Evolutionary conservation across 1,139 yeast genomes (phyloP).

Genomic region (Yamadazyma conglobata): DNA sequence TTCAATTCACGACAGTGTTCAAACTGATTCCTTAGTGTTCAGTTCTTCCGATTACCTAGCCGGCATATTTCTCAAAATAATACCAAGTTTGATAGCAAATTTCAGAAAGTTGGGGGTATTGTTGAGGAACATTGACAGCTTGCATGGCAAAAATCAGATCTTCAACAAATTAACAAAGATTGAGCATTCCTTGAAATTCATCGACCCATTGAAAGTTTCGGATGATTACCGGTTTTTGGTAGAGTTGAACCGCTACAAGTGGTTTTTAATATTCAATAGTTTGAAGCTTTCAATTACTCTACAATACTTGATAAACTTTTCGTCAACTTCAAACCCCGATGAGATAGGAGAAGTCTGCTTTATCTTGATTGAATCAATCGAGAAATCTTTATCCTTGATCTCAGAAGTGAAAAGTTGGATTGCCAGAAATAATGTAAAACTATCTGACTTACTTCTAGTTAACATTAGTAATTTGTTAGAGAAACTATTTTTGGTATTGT

Average conservation of each 20-base stretch:
- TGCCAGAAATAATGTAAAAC: too few species aligned
- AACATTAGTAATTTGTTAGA: background rate
- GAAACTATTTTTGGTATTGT: slow-evolving; percentile 1
- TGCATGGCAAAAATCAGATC: slow-evolving; percentile 4
- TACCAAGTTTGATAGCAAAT: background rate
- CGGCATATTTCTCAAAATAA: background rate
- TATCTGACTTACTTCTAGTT: too few species aligned
- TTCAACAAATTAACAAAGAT: slow-evolving; percentile 1
- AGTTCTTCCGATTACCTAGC: too few species aligned
- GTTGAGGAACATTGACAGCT: slow-evolving; percentile 4
- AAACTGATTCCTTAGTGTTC: too few species aligned
- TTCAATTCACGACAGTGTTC: too few species aligned
- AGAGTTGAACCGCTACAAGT: background rate
- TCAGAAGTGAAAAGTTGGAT: too few species aligned
- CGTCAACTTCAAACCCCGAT: too few species aligned
- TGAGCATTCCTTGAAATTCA: background rate
- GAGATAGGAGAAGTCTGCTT: too few species aligned
- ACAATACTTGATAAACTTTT: too few species aligned
- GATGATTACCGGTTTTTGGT: background rate
- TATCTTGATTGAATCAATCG: too few species aligned
- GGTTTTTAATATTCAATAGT: slow-evolving; percentile 4
- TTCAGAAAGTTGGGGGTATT: background rate
- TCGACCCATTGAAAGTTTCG: background rate
- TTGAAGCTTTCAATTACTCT: slow-evolving; percentile 6
- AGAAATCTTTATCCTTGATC: too few species aligned